These are phyloP conservation scores for Leccinum uliginosum DNA, from an alignment of 768 basidiomycete genomes.

Conservation along the genomic window DNA sequence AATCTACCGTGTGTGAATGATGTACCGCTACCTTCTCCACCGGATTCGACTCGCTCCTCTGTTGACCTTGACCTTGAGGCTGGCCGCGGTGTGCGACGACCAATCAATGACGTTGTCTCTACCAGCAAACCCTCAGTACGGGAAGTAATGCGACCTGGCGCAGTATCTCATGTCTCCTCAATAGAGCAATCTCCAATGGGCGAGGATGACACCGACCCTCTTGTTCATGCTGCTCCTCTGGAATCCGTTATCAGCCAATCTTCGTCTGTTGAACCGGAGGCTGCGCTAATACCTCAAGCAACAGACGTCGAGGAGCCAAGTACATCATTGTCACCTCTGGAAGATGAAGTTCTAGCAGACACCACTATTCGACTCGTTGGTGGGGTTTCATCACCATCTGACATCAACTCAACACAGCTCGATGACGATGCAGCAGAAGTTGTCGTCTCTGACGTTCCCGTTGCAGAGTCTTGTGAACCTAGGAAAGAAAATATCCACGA, in stretches of 20 bases:
- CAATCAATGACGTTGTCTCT: slow-evolving; percentile 10
- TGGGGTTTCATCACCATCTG: slow-evolving; percentile 38
- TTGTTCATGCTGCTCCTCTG: slow-evolving; percentile 42
- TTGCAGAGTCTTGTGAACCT: slow-evolving; percentile 29
- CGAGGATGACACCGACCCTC: slow-evolving; percentile 44
- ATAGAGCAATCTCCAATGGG: slow-evolving; percentile 18
- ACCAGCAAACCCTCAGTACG: slow-evolving; percentile 10
- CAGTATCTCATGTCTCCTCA: slow-evolving; percentile 15
- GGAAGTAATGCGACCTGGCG: slow-evolving; percentile 8
- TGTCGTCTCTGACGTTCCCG: slow-evolving; percentile 35
- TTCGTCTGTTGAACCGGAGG: slow-evolving; percentile 12
- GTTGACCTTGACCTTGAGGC: slow-evolving; percentile 34
- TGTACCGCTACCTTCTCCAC: slow-evolving; percentile 41
- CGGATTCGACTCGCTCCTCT: slow-evolving; percentile 39
- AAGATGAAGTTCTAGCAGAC: slow-evolving; percentile 27
- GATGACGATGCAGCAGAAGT: slow-evolving; percentile 31
- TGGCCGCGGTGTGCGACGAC: slow-evolving; percentile 41
- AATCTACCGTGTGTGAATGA: slow-evolving; percentile 62
- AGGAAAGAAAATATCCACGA: slow-evolving; percentile 40
- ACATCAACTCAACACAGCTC: slow-evolving; percentile 28
- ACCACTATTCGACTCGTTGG: slow-evolving; percentile 59
- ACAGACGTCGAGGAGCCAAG: slow-evolving; percentile 9
- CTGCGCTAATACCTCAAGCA: slow-evolving; percentile 1
- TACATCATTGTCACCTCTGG: slow-evolving; percentile 2
- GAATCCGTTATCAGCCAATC: slow-evolving; percentile 31